Base-by-base conservation (phyloP, 805 yeast genomes). In the Spathaspora arborariae region DNA sequence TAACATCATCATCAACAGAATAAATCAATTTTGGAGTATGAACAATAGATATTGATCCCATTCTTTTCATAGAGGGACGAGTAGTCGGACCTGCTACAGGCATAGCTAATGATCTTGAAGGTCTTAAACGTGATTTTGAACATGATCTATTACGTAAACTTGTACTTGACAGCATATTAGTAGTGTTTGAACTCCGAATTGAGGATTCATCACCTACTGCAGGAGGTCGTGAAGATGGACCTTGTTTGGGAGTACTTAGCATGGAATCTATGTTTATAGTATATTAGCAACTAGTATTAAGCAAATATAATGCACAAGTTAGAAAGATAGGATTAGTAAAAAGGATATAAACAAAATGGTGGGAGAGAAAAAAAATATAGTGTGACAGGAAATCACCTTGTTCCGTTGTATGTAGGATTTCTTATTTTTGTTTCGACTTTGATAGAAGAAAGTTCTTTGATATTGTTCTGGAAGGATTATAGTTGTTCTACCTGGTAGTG, bases 1-100 rank as follows among this genome's bases (percentile, higher is more conserved):
- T 79, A 38, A 85, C 79, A 56, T 85, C 89, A 62, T 88, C 96
- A 59, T 88, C 96, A 0, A 88, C 95, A 30, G 90, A 82, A 60
- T 83, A 88, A 0, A 85, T 70, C 40, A 68, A 56, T 51, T 72
- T 72, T 5, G 42, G 35, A 13, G 35, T 22, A 35, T 46, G 35
- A 13, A 22, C 19, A 9, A 11, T 43, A 21, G 38, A 35, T 11
- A 42, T 24, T 15, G 53, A 42, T 7, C 11, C 54, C 34, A 55
- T 42, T 20, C 72, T 55, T 46, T 65, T 66, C 26, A 68, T 52
- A 33, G 58, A 69, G 5, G 74, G 74, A 44, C 60, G 60, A 24
- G 49, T 41, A 15, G 30, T 15, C 26, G 34, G 35, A 20, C 35
- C 47, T 21, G 18, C 16, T 4, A 16, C n/a, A 4, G 35, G 35